Percentiles rank a stretch among this genome's conserved stretches.
phyloP scores from a whole-genome alignment of 1,284 basidiomycete species.

The Peniophora sp. region DNA sequence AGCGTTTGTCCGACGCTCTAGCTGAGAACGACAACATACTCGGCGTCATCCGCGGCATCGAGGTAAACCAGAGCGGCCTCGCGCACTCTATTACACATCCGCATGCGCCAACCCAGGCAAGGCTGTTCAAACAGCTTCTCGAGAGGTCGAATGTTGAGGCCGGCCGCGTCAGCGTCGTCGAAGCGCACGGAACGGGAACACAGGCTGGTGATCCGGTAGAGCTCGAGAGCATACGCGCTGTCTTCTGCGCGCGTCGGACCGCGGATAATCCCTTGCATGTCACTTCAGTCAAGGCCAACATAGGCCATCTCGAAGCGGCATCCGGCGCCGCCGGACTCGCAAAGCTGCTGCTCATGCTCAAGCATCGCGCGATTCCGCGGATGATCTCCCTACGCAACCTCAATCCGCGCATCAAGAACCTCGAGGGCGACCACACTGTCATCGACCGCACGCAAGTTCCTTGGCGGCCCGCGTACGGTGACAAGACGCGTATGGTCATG shows the following conservation, averaged over 20 bases:
- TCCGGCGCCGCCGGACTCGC: slow-evolving; percentile 67
- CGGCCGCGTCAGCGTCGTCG: slow-evolving; percentile 47
- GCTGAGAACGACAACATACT: slow-evolving; percentile 58
- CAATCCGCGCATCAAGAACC: slow-evolving; percentile 46
- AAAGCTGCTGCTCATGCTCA: slow-evolving; percentile 64
- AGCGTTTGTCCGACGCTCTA: slow-evolving; percentile 57
- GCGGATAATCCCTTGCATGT: slow-evolving; percentile 48
- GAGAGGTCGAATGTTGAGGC: slow-evolving; percentile 36
- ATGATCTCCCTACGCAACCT: slow-evolving; percentile 50
- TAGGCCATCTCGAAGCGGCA: slow-evolving; percentile 69
- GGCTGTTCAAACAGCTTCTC: slow-evolving; percentile 44
- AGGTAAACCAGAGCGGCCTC: slow-evolving; percentile 61
- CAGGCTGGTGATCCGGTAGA: slow-evolving; percentile 64
- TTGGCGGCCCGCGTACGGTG: slow-evolving; percentile 33
- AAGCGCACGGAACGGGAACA: slow-evolving; percentile 66
- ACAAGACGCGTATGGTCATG: slow-evolving; percentile 39
- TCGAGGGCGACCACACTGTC: slow-evolving; percentile 39
- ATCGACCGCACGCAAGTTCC: slow-evolving; percentile 34
- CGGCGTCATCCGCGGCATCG: slow-evolving; percentile 59
- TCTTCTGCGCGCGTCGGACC: slow-evolving; percentile 36
- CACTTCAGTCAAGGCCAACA: slow-evolving; percentile 63
- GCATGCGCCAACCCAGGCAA: slow-evolving; percentile 49
- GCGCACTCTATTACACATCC: slow-evolving; percentile 67
- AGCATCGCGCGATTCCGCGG: slow-evolving; percentile 43
- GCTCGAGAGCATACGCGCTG: slow-evolving; percentile 48